Conservation (phyloP, 2,329 filamentous ascomycete species). For the Neonectria magnoliae region DNA sequence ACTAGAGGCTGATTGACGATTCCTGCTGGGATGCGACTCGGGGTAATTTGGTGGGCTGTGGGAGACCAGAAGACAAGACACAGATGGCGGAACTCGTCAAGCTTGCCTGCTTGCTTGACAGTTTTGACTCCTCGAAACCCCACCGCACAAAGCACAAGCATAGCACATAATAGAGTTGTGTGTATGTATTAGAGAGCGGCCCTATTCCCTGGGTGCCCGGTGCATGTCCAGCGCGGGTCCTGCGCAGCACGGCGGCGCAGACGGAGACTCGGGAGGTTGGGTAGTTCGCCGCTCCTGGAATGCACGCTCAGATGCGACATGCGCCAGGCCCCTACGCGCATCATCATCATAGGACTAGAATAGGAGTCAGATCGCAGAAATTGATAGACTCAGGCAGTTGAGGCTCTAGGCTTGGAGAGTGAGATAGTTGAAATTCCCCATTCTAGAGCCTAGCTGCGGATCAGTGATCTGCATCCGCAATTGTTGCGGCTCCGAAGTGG, state of each 20-base stretch:
- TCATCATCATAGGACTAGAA: slow-evolving; percentile 22
- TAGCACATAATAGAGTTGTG: not conserved
- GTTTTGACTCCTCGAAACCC: not conserved
- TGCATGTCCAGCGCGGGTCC: not conserved
- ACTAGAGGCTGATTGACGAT: slow-evolving; percentile 10
- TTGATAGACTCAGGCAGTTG: slow-evolving; percentile 19
- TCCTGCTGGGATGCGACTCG: slow-evolving; percentile 18
- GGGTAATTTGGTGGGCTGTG: slow-evolving; percentile 1
- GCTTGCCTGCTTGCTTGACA: not conserved
- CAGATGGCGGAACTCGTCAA: slow-evolving; percentile 1
- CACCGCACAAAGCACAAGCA: not conserved
- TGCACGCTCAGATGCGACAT: slow-evolving; percentile 14
- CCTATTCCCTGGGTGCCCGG: not conserved
- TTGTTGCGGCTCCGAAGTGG: slow-evolving; percentile 44
- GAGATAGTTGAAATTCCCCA: slow-evolving; percentile 26
- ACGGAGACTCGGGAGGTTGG: slow-evolving; percentile 16
- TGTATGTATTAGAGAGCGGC: not conserved
- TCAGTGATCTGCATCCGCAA: slow-evolving; percentile 42
- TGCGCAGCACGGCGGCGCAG: not conserved
- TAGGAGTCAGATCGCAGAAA: slow-evolving; percentile 26
- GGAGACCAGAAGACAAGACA: not conserved
- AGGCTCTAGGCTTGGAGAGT: slow-evolving; percentile 16
- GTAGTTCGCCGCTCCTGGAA: slow-evolving; percentile 24
- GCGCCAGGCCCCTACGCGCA: slow-evolving; percentile 10
- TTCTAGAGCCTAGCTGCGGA: slow-evolving; percentile 40